Evolutionary conservation across 768 basidiomycete genomes (phyloP).

Genomic region (Mycena amicta): DNA sequence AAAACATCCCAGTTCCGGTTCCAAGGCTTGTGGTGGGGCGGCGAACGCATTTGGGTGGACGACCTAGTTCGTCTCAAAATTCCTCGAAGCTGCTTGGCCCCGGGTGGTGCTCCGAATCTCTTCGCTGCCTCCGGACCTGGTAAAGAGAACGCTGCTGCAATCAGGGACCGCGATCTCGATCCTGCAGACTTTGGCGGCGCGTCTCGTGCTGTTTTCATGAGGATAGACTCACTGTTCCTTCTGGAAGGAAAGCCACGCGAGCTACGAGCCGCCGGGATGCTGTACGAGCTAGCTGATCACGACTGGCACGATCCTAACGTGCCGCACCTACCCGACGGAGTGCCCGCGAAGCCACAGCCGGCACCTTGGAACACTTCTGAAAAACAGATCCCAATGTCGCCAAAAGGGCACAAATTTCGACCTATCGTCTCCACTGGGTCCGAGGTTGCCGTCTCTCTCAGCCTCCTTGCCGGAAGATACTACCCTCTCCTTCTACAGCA

Average conservation of each 20-base stretch:
- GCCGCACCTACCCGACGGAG: slow-evolving; percentile 6
- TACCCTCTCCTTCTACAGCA: slow-evolving; percentile 74
- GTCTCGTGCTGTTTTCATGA: slow-evolving; percentile 72
- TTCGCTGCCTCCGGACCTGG: slow-evolving; percentile 64
- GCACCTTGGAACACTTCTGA: slow-evolving; percentile 11
- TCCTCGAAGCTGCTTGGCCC: slow-evolving; percentile 66
- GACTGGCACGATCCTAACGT: slow-evolving; percentile 59
- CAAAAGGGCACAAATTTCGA: slow-evolving; percentile 70
- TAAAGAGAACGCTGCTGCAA: slow-evolving; percentile 32
- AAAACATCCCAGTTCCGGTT: slow-evolving; percentile 57
- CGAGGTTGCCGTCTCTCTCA: slow-evolving; percentile 69
- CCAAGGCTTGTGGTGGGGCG: slow-evolving; percentile 89
- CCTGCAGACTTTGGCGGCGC: slow-evolving; percentile 50
- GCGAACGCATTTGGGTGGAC: slow-evolving; percentile 84
- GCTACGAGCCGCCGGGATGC: slow-evolving; percentile 68
- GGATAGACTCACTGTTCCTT: slow-evolving; percentile 64
- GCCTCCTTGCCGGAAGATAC: slow-evolving; percentile 77
- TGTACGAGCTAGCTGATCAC: slow-evolving; percentile 78
- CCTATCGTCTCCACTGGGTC: slow-evolving; percentile 61
- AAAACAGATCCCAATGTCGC: slow-evolving; percentile 60
- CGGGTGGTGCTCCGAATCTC: slow-evolving; percentile 62
- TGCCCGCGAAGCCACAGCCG: slow-evolving; percentile 25
- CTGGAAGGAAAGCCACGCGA: slow-evolving; percentile 60
- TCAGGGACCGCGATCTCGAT: slow-evolving; percentile 25
- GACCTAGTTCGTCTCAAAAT: slow-evolving; percentile 82